Evolutionary conservation across 148 eudicot genomes (phyloP).

Genomic region (Cornus suecica): DNA sequence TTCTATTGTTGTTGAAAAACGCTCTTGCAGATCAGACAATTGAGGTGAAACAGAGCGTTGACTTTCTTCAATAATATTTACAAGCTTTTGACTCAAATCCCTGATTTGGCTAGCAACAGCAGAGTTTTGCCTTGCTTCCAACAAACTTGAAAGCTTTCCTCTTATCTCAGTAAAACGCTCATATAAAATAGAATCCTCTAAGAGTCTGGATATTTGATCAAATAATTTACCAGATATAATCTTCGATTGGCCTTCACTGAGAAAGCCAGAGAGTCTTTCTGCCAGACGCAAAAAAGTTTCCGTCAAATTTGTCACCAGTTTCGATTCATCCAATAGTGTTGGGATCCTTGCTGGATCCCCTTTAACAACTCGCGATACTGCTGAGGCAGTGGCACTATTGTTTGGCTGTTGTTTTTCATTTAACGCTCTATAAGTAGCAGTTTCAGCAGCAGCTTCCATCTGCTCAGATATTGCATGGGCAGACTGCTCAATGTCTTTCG

Average conservation of each 20-base stretch:
- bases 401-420: constrained; percentile 27
- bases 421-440: constrained; percentile 39
- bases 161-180: constrained; percentile 66
- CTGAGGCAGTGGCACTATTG: constrained; percentile 20
- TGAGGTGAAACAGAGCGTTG: constrained; percentile 90
- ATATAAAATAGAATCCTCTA: constrained; percentile 63
- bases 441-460: constrained; percentile 69
- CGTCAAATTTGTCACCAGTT: constrained; percentile 58
- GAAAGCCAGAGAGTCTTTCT: constrained; percentile 81
- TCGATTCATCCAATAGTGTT: constrained; percentile 74
- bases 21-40: constrained; percentile 75
- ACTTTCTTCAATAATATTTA: constrained; percentile 81
- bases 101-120: constrained; percentile 62
- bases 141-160: constrained; percentile 55
- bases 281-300: constrained; percentile 77
- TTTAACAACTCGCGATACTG: constrained; percentile 39
- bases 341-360: constrained; percentile 39
- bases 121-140: constrained; percentile 66
- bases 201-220: constrained; percentile 74
- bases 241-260: constrained; percentile 69
- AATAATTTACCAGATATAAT: constrained; percentile 67
- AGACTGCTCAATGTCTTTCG: constrained; percentile 55
- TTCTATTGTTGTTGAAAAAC: constrained; percentile 64
- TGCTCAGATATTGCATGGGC: constrained; percentile 58
- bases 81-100: constrained; percentile 83